Conservation (phyloP, 2,329 filamentous ascomycete species). For the Colletotrichum salicis region DNA sequence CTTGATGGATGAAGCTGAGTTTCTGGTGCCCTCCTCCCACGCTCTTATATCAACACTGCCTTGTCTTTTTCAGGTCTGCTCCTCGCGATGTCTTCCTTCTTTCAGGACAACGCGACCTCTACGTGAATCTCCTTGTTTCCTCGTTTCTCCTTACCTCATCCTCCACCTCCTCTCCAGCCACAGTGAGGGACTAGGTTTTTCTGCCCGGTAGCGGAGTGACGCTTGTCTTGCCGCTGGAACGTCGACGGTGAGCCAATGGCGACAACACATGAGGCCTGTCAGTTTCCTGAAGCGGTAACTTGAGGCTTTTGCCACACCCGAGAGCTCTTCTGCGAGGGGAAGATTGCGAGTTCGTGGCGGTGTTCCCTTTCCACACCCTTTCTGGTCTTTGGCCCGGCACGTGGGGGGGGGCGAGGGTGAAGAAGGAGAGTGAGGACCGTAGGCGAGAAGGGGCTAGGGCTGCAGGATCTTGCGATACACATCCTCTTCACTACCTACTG, state of each 20-base stretch:
- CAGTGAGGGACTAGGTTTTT: neutral
- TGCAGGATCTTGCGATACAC: conserved; percentile 9
- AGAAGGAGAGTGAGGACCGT: neutral
- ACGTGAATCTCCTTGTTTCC: neutral
- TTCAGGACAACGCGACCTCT: neutral
- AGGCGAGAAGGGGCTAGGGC: conserved; percentile 16
- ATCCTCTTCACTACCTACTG: neutral
- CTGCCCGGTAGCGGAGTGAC: conserved; percentile 12
- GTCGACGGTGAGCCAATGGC: conserved; percentile 35
- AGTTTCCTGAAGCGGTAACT: conserved; percentile 33
- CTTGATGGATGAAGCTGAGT: neutral
- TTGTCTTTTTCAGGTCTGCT: no score
- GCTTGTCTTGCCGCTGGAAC: conserved; percentile 17
- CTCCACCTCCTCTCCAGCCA: conserved; percentile 25
- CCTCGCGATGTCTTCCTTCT: neutral
- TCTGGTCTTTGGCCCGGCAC: neutral
- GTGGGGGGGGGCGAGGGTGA: conserved; percentile 8
- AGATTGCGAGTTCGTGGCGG: conserved; percentile 11
- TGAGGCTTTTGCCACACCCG: conserved; percentile 21
- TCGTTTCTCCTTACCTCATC: neutral
- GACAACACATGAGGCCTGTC: conserved; percentile 4
- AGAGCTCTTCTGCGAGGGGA: conserved; percentile 5
- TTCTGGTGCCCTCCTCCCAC: neutral
- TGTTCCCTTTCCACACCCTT: neutral
- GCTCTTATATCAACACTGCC: neutral